Percentiles rank a stretch among this genome's conserved stretches.
Evolutionary conservation across 2,329 filamentous ascomycete genomes (phyloP).

Genomic region (Apiospora hydei): DNA sequence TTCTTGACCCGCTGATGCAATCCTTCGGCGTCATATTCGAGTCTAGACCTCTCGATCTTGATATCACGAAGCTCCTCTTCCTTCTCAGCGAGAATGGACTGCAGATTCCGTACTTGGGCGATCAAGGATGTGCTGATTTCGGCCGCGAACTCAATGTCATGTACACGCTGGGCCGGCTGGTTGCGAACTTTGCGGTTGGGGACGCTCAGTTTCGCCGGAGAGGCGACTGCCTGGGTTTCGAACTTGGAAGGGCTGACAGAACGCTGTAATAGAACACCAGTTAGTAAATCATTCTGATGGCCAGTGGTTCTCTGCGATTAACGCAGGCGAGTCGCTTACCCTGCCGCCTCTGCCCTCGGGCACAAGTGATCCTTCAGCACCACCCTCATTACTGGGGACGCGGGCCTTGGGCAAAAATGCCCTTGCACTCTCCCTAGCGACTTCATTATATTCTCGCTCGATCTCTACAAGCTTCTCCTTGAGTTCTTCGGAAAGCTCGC

Average conservation of each 20-base stretch:
- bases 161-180: conserved; percentile 84
- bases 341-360: conserved; percentile 60
- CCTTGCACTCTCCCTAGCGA: conserved; percentile 86
- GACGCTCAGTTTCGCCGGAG: conserved; percentile 87
- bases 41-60: conserved; percentile 75
- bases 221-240: conserved; percentile 82
- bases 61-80: conserved; percentile 83
- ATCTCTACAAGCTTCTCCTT: conserved; percentile 84
- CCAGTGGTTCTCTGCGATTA: conserved; percentile 4
- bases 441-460: conserved; percentile 94
- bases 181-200: conserved; percentile 90
- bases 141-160: conserved; percentile 98
- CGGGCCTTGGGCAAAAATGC: conserved; percentile 88
- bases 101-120: conserved; percentile 90
- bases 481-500: conserved; percentile 82
- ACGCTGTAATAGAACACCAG: conserved; percentile 53
- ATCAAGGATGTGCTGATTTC: conserved; percentile 96
- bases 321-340: conserved; percentile 48
- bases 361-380: conserved; percentile 57
- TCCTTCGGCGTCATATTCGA: conserved; percentile 83
- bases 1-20: conserved; percentile 81
- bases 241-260: conserved; percentile 80
- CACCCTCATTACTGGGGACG: conserved; percentile 72
- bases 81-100: conserved; percentile 83
- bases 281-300: conserved; percentile 1